Evolutionary conservation across 2,329 filamentous ascomycete species (phyloP).

Genomic region (Alternaria incomplexa): DNA sequence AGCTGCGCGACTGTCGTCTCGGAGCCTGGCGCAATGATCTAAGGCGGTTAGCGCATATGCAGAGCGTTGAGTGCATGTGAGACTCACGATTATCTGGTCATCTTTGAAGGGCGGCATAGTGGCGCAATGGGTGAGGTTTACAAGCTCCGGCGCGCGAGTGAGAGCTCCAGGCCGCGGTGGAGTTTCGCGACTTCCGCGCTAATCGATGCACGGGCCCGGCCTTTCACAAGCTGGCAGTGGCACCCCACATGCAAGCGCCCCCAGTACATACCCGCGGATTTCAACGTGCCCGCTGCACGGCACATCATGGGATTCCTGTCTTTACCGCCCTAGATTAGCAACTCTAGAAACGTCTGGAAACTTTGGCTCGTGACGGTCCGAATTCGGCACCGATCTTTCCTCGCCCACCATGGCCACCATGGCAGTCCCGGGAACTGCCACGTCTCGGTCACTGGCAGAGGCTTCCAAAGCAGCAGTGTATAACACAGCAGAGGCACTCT

Average conservation of each 20-base stretch:
- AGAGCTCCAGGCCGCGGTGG: slow-evolving; percentile 14
- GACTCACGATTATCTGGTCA: slow-evolving; percentile 53
- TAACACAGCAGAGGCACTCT: slow-evolving; percentile 25
- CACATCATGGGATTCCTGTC: slow-evolving; percentile 24
- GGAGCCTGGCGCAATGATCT: slow-evolving; percentile 81
- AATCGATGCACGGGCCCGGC: slow-evolving; percentile 10
- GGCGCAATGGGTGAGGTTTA: slow-evolving; percentile 32
- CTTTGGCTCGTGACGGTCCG: slow-evolving; percentile 11
- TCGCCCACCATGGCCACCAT: slow-evolving; percentile 26
- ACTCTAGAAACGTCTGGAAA: not conserved
- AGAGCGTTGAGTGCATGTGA: not conserved
- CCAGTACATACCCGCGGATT: slow-evolving; percentile 13
- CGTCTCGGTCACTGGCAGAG: slow-evolving; percentile 18
- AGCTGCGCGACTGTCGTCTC: slow-evolving; percentile 90
- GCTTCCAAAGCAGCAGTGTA: slow-evolving; percentile 16
- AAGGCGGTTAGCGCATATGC: slow-evolving; percentile 15
- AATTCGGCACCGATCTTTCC: not conserved
- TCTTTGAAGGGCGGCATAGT: slow-evolving; percentile 54
- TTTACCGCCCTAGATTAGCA: slow-evolving; percentile 10
- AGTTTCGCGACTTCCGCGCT: slow-evolving; percentile 13
- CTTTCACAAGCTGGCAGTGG: slow-evolving; percentile 6
- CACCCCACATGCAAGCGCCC: slow-evolving; percentile 22
- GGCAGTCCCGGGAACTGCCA: slow-evolving; percentile 27
- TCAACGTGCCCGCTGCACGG: slow-evolving; percentile 28
- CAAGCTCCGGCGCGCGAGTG: slow-evolving; percentile 18